Evolutionary conservation across 1,284 basidiomycete species (phyloP).

Genomic region (Papiliotrema flavescens): DNA sequence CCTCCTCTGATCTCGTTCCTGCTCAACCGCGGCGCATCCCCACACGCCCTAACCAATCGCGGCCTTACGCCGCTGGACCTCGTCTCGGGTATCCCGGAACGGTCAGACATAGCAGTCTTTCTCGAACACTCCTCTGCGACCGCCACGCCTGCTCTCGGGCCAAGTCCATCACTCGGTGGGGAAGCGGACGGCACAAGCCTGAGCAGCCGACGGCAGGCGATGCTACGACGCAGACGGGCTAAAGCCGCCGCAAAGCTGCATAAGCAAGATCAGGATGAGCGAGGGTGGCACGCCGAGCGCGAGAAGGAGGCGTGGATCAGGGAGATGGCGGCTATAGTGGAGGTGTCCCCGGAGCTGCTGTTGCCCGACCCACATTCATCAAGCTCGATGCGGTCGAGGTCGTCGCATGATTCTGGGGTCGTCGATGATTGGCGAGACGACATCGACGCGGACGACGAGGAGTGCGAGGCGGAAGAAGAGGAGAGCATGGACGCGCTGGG

Average conservation of each 20-base stretch:
- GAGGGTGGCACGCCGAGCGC: slow-evolving; percentile 53
- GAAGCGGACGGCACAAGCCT: not conserved
- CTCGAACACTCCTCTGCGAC: slow-evolving; percentile 53
- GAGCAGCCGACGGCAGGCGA: slow-evolving; percentile 19
- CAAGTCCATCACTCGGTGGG: too few relatives aligned
- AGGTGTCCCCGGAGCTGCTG: slow-evolving; percentile 30
- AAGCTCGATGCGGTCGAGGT: slow-evolving; percentile 2
- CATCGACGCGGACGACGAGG: slow-evolving; percentile 47
- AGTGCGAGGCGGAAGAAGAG: slow-evolving; percentile 50
- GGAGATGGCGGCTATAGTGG: slow-evolving; percentile 45
- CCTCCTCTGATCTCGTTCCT: slow-evolving; percentile 88
- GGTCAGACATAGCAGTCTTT: slow-evolving; percentile 72
- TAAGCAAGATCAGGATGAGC: slow-evolving; percentile 55
- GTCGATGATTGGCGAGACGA: slow-evolving; percentile 25
- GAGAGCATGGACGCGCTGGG: slow-evolving; percentile 29
- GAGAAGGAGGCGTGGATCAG: slow-evolving; percentile 58
- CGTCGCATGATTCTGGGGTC: slow-evolving; percentile 20
- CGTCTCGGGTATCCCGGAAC: slow-evolving; percentile 70
- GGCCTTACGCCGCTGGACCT: slow-evolving; percentile 81
- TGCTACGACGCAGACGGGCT: slow-evolving; percentile 55
- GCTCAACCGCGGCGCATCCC: slow-evolving; percentile 84
- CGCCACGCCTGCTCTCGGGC: not conserved
- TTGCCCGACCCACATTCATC: slow-evolving; percentile 8
- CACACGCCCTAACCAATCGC: slow-evolving; percentile 67
- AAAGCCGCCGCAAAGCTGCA: slow-evolving; percentile 60